Evolutionary conservation across 2,329 filamentous ascomycete genomes (phyloP).

Genomic region (Nigrospora osmanthi): DNA sequence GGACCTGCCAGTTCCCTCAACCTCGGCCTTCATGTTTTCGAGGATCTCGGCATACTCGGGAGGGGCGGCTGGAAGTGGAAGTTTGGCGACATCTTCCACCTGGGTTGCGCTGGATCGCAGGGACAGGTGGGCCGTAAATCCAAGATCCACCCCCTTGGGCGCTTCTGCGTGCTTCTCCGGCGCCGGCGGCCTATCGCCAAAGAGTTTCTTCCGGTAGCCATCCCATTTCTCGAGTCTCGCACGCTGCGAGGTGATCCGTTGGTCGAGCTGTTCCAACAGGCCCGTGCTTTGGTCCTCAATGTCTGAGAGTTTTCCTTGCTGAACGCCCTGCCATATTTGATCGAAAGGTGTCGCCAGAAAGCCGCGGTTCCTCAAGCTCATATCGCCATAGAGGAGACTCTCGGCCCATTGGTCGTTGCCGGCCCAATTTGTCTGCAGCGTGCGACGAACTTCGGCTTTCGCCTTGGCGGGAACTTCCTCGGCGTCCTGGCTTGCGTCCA

Average conservation of each 20-base stretch:
- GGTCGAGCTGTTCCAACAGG: conserved; percentile 64
- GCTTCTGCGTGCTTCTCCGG: conserved; percentile 12
- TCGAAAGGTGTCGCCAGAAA: conserved; percentile 63
- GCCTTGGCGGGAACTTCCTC: conserved; percentile 31
- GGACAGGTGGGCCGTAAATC: conserved; percentile 43
- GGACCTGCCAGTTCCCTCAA: conserved; percentile 21
- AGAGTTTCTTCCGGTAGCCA: conserved; percentile 48
- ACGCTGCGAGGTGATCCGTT: conserved; percentile 58
- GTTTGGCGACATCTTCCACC: conserved; percentile 5
- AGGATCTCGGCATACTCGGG: conserved; percentile 37
- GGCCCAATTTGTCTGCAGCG: conserved; percentile 67
- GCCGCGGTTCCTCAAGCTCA: conserved; percentile 44
- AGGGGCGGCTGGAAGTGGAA: conserved; percentile 16
- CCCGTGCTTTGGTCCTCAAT: conserved; percentile 43
- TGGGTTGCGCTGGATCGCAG: conserved; percentile 33
- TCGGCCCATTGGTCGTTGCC: conserved; percentile 70
- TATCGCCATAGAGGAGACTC: conserved; percentile 60
- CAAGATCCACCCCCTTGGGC: conserved; percentile 40
- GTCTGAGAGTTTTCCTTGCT: conserved; percentile 48
- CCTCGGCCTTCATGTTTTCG: conserved; percentile 29
- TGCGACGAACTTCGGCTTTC: conserved; percentile 45
- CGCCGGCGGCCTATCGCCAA: conserved; percentile 23
- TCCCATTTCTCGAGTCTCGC: conserved; percentile 67
- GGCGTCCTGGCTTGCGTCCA: conserved; percentile 13
- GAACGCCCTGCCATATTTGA: conserved; percentile 61